phyloP scores from a whole-genome alignment of 176 grass and related monocot genomes.

The Oryza nivara region DNA sequence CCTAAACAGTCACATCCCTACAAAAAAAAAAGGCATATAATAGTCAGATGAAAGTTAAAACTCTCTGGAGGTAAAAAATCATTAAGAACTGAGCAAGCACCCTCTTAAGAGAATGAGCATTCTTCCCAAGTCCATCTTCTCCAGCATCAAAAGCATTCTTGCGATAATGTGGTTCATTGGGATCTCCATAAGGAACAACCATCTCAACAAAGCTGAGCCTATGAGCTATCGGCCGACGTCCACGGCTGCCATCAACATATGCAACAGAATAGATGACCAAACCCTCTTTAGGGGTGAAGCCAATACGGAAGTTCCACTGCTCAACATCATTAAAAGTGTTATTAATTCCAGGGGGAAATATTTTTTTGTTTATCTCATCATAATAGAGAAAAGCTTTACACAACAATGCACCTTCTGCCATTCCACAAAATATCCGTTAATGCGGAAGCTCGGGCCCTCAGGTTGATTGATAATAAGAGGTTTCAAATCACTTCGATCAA shows the following conservation, averaged over 20 bases:
- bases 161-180: slow-evolving; percentile 95
- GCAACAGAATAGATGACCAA: slow-evolving; percentile 96
- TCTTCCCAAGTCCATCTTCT: slow-evolving; percentile 99
- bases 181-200: slow-evolving; percentile 99
- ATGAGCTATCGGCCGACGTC: slow-evolving; percentile 87
- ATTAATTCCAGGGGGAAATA: background rate
- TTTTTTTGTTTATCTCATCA: slow-evolving; percentile 12
- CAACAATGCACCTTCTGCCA: slow-evolving; percentile 88
- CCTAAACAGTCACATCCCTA: slow-evolving; percentile 99
- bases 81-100: slow-evolving; percentile 40
- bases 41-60: slow-evolving; percentile 31
- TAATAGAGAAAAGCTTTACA: background rate
- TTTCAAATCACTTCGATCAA: slow-evolving; percentile 97
- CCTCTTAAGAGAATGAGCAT: slow-evolving; percentile 99
- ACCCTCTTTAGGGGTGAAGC: slow-evolving; percentile 97
- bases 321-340: slow-evolving; percentile 24
- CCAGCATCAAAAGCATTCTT: slow-evolving; percentile 99
- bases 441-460: slow-evolving; percentile 95
- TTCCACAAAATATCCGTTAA: slow-evolving; percentile 96
- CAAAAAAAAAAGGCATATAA: slow-evolving; percentile 34
- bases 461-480: slow-evolving; percentile 87
- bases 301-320: slow-evolving; percentile 99
- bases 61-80: background rate
- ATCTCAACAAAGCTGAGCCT: slow-evolving; percentile 99
- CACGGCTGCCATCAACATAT: slow-evolving; percentile 94